These are phyloP conservation scores for Termitomyces sp. DNA, from an alignment of 768 basidiomycete species.

Conservation along the genomic window DNA sequence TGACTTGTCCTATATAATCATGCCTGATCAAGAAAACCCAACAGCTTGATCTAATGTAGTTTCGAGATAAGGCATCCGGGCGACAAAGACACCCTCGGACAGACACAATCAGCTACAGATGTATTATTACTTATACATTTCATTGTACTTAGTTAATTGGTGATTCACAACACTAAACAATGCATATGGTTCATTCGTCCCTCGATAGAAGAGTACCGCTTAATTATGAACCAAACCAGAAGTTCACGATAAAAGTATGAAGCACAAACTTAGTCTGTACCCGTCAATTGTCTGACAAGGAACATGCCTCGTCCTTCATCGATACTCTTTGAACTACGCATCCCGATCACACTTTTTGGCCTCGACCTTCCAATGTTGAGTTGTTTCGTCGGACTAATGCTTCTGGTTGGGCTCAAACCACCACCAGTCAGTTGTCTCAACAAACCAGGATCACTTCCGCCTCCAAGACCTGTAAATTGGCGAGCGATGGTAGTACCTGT, in stretches of 20 bases:
- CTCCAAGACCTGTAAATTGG: constrained; percentile 66
- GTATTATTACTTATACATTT: too few species aligned
- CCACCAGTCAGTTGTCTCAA: constrained; percentile 66
- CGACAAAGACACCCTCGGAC: too few species aligned
- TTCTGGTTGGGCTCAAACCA: constrained; percentile 63
- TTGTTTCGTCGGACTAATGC: constrained; percentile 76
- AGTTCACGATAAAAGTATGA: neutral
- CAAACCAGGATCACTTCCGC: constrained; percentile 36
- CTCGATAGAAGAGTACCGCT: too few species aligned
- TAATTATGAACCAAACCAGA: neutral
- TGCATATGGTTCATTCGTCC: too few species aligned
- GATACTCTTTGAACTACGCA: constrained; percentile 55
- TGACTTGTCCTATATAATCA: too few species aligned
- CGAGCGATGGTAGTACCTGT: constrained; percentile 73
- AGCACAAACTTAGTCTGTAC: constrained; percentile 26
- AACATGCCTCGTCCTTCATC: constrained; percentile 77
- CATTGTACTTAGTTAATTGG: too few species aligned
- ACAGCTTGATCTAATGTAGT: too few species aligned
- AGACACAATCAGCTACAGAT: too few species aligned
- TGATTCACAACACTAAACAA: too few species aligned
- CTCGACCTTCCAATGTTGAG: constrained; percentile 50
- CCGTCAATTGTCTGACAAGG: constrained; percentile 78
- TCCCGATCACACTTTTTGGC: constrained; percentile 77
- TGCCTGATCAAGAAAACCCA: too few species aligned
- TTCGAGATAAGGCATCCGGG: too few species aligned